Evolutionary conservation across 179 eudicot species (phyloP).

Genomic region (Vitellaria paradoxa): DNA sequence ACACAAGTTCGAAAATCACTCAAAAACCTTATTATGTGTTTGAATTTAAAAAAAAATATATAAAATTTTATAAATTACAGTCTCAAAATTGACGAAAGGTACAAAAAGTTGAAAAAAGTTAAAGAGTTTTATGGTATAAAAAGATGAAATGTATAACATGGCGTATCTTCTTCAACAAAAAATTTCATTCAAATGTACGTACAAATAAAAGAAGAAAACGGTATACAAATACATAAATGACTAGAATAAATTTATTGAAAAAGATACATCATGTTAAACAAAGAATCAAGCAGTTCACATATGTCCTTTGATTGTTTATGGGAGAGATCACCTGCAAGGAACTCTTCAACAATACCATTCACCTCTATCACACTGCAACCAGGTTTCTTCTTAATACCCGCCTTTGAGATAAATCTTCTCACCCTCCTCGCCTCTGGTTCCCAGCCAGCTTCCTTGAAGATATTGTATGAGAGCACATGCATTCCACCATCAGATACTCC

Average conservation of each 20-base stretch:
- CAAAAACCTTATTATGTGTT: no score
- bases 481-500: constrained; percentile 34
- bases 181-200: no score
- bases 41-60: no score
- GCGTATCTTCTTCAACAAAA: no score
- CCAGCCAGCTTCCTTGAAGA: constrained; percentile 46
- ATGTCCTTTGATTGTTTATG: constrained; percentile 25
- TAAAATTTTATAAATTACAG: no score
- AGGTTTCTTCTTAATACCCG: constrained; percentile 34
- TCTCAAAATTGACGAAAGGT: no score
- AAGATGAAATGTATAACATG: no score
- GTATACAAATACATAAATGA: not conserved
- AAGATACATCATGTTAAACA: constrained; percentile 14
- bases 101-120: no score
- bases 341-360: constrained; percentile 35
- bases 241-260: not conserved
- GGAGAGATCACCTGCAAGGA: constrained; percentile 27
- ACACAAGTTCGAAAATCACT: no score
- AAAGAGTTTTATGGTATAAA: no score
- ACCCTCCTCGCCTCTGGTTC: constrained; percentile 30
- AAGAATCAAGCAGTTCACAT: constrained; percentile 27
- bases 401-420: constrained; percentile 23
- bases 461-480: constrained; percentile 35
- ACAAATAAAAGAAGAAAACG: not conserved
- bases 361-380: constrained; percentile 39